Percentiles rank a stretch among this genome's conserved stretches.
Conservation (phyloP, 2,329 filamentous ascomycete genomes). For the Colletotrichum musae region DNA sequence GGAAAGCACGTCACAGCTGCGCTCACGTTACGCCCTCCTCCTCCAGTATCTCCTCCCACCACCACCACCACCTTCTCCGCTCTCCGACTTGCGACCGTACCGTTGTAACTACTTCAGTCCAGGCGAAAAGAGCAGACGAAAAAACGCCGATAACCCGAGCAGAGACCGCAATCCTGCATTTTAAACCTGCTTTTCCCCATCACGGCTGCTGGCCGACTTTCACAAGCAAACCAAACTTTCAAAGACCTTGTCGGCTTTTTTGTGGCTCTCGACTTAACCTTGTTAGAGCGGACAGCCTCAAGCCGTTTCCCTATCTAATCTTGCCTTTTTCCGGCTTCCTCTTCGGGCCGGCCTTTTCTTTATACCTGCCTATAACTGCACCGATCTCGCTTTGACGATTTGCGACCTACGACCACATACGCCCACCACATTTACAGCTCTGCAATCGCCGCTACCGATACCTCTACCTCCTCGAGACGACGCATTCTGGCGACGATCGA, state of each 20-base stretch:
- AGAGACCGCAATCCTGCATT: constrained; percentile 1
- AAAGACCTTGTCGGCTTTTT: background rate
- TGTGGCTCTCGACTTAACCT: background rate
- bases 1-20: constrained; percentile 38
- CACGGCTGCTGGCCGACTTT: background rate
- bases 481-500: constrained; percentile 30
- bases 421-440: background rate
- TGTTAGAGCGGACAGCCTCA: constrained; percentile 6
- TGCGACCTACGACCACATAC: constrained; percentile 18
- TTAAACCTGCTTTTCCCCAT: constrained; percentile 9
- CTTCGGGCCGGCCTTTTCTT: constrained; percentile 5
- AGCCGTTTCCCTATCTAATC: constrained; percentile 23
- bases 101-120: background rate
- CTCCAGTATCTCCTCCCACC: background rate
- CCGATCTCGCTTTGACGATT: constrained; percentile 13
- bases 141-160: constrained; percentile 18
- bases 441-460: background rate
- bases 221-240: constrained; percentile 2
- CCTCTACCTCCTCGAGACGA: constrained; percentile 13
- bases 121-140: background rate
- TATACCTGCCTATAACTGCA: constrained; percentile 18
- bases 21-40: constrained; percentile 13
- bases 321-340: constrained; percentile 29
- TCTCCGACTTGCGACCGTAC: constrained; percentile 28
- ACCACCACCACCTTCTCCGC: constrained; percentile 6